Conservation (phyloP, 2,329 filamentous ascomycete species). For the Epichloe aotearoae region DNA sequence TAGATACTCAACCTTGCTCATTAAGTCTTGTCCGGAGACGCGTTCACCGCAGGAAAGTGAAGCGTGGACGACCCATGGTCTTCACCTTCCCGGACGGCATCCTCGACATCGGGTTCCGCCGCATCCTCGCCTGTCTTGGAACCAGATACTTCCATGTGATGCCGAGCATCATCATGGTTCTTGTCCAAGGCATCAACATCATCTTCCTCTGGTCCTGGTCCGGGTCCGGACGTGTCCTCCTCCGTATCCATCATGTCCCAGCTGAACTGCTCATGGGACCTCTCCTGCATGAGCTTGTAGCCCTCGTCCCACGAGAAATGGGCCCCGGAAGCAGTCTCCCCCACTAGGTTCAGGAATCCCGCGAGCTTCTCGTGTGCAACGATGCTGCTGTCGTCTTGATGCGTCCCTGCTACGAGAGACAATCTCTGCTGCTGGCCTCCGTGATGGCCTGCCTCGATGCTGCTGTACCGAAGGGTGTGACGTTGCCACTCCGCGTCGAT, state of each 20-base stretch:
- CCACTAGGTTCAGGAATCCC: conserved; percentile 16
- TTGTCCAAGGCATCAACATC: background rate
- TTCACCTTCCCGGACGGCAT: too few species aligned
- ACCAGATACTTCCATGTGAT: too few species aligned
- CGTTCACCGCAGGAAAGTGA: background rate
- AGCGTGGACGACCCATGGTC: too few species aligned
- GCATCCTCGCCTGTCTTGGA: too few species aligned
- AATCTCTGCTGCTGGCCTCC: conserved; percentile 39
- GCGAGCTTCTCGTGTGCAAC: background rate
- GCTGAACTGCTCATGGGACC: conserved; percentile 14
- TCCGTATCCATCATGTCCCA: conserved; percentile 15
- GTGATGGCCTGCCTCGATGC: conserved; percentile 36
- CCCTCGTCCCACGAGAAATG: conserved; percentile 24
- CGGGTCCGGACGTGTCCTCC: background rate
- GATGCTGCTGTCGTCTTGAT: background rate
- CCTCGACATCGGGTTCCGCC: too few species aligned
- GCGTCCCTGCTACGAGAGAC: conserved; percentile 20
- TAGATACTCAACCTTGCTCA: background rate
- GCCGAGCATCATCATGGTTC: background rate
- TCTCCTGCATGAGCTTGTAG: conserved; percentile 14
- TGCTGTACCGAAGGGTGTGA: conserved; percentile 36
- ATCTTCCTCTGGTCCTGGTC: background rate
- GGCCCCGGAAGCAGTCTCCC: conserved; percentile 16
- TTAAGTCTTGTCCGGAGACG: background rate
- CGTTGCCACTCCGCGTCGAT: conserved; percentile 28